A percentile compares a stretch with the other conserved stretches of the same genome.
Conservation (phyloP, 2,329 filamentous ascomycete genomes). For the Cercospora zeae-maydis region DNA sequence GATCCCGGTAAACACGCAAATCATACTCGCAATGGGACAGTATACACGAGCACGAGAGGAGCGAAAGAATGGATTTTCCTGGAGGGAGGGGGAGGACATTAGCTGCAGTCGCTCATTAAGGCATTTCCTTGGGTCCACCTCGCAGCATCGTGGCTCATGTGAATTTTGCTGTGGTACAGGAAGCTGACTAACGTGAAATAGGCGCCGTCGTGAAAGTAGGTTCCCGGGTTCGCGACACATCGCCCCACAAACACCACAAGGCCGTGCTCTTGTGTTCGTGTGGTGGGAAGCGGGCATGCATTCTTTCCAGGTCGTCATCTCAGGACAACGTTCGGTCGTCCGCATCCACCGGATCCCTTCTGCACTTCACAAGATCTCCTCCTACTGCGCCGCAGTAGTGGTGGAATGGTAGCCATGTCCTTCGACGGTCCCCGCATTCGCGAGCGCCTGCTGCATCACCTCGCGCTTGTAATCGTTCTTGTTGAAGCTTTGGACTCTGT, state of each 20-base stretch:
- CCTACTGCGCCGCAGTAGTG: constrained; percentile 5
- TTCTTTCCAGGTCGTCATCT: not conserved
- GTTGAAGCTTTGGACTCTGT: constrained; percentile 33
- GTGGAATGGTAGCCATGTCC: constrained; percentile 11
- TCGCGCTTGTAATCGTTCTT: constrained; percentile 33
- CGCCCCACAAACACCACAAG: not conserved
- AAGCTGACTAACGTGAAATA: not conserved
- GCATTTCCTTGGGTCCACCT: not conserved
- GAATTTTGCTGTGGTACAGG: not conserved
- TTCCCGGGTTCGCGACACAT: not conserved
- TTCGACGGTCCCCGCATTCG: not conserved
- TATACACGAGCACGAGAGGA: not conserved
- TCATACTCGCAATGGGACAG: not conserved
- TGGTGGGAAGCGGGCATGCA: not conserved
- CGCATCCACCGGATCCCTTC: not conserved
- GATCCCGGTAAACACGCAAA: not conserved
- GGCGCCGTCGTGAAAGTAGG: not conserved
- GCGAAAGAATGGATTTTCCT: not conserved
- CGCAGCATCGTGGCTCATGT: no score
- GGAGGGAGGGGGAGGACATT: constrained; percentile 5
- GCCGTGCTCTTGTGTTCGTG: not conserved
- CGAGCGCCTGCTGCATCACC: constrained; percentile 31
- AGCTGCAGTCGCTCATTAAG: constrained; percentile 28
- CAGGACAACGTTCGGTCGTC: not conserved
- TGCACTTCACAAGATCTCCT: not conserved